phyloP scores from a whole-genome alignment of 257 asterid genomes.

The Buddleja alternifolia region DNA sequence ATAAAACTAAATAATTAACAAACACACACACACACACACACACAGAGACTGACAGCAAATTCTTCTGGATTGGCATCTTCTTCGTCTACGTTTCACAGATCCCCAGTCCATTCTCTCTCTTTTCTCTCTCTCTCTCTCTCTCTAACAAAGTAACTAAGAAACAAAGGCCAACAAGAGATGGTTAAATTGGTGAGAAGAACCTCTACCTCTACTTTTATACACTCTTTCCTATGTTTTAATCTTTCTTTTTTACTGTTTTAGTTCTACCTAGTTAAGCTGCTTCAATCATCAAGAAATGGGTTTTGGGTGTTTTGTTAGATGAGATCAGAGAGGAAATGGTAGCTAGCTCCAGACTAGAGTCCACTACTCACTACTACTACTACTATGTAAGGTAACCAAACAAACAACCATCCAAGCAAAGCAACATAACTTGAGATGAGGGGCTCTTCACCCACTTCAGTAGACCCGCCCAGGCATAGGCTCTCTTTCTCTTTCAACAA shows the following conservation, averaged over 20 bases:
- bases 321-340: too few relatives aligned
- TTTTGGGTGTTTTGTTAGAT: slow-evolving; percentile 25
- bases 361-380: too few relatives aligned
- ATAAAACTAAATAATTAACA: not conserved
- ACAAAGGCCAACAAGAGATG: too few relatives aligned
- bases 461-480: slow-evolving; percentile 71
- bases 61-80: slow-evolving; percentile 46
- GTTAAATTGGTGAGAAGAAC: slow-evolving; percentile 14
- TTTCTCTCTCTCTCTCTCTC: too few relatives aligned
- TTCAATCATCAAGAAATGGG: not conserved
- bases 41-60: slow-evolving; percentile 37
- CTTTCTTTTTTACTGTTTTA: not conserved
- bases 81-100: slow-evolving; percentile 22
- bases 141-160: too few relatives aligned
- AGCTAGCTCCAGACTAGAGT: too few relatives aligned
- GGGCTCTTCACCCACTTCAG: slow-evolving; percentile 56
- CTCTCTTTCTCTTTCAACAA: slow-evolving; percentile 35
- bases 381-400: too few relatives aligned
- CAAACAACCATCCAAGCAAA: too few relatives aligned
- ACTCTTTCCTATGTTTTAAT: not conserved
- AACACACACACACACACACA: too few relatives aligned
- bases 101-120: too few relatives aligned
- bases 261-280: not conserved
- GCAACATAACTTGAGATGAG: too few relatives aligned
- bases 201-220: too few relatives aligned